Base-by-base conservation (phyloP, 352 stramenopile species). In the Phytopythium ostracodes region DNA sequence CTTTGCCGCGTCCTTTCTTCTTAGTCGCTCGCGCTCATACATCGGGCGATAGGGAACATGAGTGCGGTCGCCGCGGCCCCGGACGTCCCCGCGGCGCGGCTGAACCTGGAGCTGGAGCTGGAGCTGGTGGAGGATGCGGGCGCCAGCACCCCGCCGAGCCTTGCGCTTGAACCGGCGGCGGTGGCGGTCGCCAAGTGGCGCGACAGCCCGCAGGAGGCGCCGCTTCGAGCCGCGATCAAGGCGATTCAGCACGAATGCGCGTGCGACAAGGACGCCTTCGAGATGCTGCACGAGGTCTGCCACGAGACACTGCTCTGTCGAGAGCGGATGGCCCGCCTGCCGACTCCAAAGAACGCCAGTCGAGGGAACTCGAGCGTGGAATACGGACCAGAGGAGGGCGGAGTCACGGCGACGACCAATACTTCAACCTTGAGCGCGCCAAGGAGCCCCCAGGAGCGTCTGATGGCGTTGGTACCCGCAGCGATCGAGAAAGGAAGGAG, bases 261-360 rank as follows among this genome's bases (percentile, higher is more conserved):
- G 25, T 58, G 33, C 5, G 78, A 92, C 35, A 69, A 76, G 22
- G 70, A 84, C 2, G 71, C 77, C 42, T 70, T 84, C 27, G 62
- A 64, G 55, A 75, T 75, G 46, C 59, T 92, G n/a, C 80, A 81
- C 25, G 80, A 93, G 40, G 66, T 91, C n/a, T 93, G 84, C 51
- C 67, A 70, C 11, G 67, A 84, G 47, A 89, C 82, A 15, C 57
- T 91, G 25, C 38, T 20, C 5, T 40, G 36, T 18, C 55, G 55
- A 1, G 38, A 35, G 36, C 24, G 55, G 2, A 20, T 51, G 55
- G 55, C 40, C 17, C 36, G 40, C 25, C 25, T 51, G 24, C 29
- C 36, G 9, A 22, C 33, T 10, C n/a, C 12, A n/a, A 17, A 5
- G 18, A 17, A 0, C 17, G 9, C 18, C 27, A 42, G 50, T 22